Evolutionary conservation across 2,329 filamentous ascomycete species (phyloP).

Genomic region (Diplodia sapinea): DNA sequence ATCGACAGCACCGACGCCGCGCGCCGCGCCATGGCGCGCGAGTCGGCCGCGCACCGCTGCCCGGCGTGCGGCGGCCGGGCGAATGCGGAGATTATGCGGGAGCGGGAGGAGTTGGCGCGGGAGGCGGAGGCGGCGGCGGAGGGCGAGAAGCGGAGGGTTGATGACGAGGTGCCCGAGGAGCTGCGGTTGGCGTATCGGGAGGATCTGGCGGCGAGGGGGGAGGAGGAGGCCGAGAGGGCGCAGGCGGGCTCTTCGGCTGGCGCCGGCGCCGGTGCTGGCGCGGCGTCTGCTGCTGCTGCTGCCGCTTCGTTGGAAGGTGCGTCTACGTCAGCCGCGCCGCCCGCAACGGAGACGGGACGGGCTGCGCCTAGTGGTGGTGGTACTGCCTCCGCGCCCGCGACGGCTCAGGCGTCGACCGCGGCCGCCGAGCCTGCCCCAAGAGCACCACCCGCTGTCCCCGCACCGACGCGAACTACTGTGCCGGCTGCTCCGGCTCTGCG

Average conservation of each 20-base stretch:
- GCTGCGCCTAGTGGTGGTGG: background rate
- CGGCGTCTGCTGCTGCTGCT: background rate
- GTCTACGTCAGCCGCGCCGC: background rate
- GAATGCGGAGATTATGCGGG: constrained; percentile 75
- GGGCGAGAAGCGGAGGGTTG: constrained; percentile 44
- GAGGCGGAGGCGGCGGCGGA: constrained; percentile 52
- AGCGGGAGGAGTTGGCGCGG: constrained; percentile 65
- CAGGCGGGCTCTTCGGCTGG: constrained; percentile 31
- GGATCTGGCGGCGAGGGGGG: constrained; percentile 60
- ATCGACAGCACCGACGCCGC: constrained; percentile 66
- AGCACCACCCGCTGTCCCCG: constrained; percentile 30
- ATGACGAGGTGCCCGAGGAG: constrained; percentile 59
- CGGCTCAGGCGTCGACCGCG: background rate
- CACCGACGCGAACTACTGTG: constrained; percentile 31
- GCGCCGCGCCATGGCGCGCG: constrained; percentile 70
- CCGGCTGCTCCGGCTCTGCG: constrained; percentile 19
- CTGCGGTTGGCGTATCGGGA: constrained; percentile 74
- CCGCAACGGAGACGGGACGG: background rate
- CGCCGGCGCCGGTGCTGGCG: background rate
- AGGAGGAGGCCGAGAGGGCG: constrained; percentile 34
- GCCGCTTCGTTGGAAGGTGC: too few relatives aligned
- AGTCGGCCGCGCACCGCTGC: constrained; percentile 72
- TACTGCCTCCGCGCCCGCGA: background rate
- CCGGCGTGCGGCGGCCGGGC: constrained; percentile 66
- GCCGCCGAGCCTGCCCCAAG: constrained; percentile 23